Evolutionary conservation across 352 stramenopile genomes (phyloP).

Genomic region (Globisporangium lucens): DNA sequence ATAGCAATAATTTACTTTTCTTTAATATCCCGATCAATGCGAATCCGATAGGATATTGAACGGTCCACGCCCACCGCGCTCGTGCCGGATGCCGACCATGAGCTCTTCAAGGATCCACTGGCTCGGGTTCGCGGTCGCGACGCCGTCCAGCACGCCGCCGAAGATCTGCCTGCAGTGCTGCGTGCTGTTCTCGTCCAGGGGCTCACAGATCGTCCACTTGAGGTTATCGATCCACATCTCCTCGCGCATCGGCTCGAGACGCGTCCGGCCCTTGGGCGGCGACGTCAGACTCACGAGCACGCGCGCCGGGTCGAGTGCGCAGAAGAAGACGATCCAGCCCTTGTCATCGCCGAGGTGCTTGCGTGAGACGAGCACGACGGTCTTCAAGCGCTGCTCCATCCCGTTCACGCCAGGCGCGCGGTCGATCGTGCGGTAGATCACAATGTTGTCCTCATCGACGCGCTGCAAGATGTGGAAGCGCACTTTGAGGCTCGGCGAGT

Average conservation of each 20-base stretch:
- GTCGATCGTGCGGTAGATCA: slow-evolving; percentile 22
- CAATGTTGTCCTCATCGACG: slow-evolving; percentile 14
- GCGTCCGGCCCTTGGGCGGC: neutral
- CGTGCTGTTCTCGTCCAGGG: slow-evolving; percentile 7
- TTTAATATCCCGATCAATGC: neutral
- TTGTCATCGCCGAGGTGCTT: neutral
- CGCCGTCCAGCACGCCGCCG: slow-evolving; percentile 14
- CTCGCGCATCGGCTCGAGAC: slow-evolving; percentile 11
- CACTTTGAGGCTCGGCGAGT: slow-evolving; percentile 18
- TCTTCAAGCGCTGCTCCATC: slow-evolving; percentile 14
- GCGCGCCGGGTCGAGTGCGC: slow-evolving; percentile 12
- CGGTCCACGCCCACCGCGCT: slow-evolving; percentile 10
- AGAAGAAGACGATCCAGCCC: slow-evolving; percentile 11
- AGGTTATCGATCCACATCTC: slow-evolving; percentile 21
- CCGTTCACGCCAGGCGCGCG: neutral
- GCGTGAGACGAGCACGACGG: slow-evolving; percentile 14
- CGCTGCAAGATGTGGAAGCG: slow-evolving; percentile 18
- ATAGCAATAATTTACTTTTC: slow-evolving; percentile 5
- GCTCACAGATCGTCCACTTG: slow-evolving; percentile 19
- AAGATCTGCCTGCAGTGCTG: slow-evolving; percentile 17
- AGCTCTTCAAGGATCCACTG: slow-evolving; percentile 21
- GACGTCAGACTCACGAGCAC: slow-evolving; percentile 1
- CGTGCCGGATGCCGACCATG: slow-evolving; percentile 17
- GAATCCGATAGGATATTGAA: slow-evolving; percentile 12
- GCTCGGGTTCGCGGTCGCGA: slow-evolving; percentile 14